Evolutionary conservation across 768 basidiomycete genomes (phyloP).

Genomic region (Suillus subaureus): DNA sequence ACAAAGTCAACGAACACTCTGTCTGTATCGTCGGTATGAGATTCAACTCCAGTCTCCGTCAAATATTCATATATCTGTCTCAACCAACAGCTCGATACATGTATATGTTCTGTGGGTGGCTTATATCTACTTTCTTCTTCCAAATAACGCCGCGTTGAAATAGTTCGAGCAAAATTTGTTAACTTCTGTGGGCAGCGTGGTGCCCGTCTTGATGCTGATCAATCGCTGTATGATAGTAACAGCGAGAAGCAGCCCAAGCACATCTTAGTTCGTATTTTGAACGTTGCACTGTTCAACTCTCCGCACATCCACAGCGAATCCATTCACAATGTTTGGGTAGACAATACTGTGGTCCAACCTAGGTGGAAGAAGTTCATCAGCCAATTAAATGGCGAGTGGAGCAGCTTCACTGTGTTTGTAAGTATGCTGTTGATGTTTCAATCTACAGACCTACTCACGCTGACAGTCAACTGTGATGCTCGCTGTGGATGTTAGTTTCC

Average conservation of each 20-base stretch:
- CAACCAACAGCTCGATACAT: conserved; percentile 8
- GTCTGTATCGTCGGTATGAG: conserved; percentile 13
- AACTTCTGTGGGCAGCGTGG: conserved; percentile 41
- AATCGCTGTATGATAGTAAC: conserved; percentile 23
- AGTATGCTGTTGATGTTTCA: conserved; percentile 13
- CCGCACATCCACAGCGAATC: conserved; percentile 46
- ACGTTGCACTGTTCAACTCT: conserved; percentile 43
- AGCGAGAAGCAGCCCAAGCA: not conserved
- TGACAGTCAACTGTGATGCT: conserved; percentile 50
- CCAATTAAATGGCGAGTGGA: conserved; percentile 48
- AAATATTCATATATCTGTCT: not conserved
- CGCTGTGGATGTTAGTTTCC: conserved; percentile 54
- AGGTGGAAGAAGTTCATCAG: conserved; percentile 44
- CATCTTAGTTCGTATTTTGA: not conserved
- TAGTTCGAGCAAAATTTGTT: conserved; percentile 32
- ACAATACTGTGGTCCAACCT: conserved; percentile 39
- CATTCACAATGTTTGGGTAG: conserved; percentile 48
- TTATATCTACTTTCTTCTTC: not conserved
- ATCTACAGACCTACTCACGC: not conserved
- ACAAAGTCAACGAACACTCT: conserved; percentile 11
- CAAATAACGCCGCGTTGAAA: not conserved
- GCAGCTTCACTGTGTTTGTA: conserved; percentile 50
- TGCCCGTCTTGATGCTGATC: conserved; percentile 35
- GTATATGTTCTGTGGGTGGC: conserved; percentile 10
- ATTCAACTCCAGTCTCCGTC: not conserved